Conservation (phyloP, 495 filamentous ascomycete genomes). For the Hypoxylon trugodes region DNA sequence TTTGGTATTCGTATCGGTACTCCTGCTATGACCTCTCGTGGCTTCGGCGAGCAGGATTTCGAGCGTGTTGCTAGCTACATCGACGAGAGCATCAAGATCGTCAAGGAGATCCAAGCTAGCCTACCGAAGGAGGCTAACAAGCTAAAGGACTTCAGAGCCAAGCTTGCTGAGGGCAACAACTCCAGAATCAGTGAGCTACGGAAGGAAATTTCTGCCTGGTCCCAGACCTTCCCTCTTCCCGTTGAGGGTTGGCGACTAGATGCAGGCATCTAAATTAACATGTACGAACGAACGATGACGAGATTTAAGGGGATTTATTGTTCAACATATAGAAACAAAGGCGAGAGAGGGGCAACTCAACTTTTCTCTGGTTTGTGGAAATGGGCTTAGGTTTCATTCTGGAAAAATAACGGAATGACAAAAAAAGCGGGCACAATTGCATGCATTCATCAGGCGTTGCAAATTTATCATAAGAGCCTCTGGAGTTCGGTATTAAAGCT, state of each 20-base stretch:
- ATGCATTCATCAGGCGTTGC: slow-evolving; percentile 52
- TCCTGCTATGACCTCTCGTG: slow-evolving; percentile 95
- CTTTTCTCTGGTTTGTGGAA: slow-evolving; percentile 44
- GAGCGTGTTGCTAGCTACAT: slow-evolving; percentile 90
- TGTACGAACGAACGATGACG: slow-evolving; percentile 23
- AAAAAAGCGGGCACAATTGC: slow-evolving; percentile 43
- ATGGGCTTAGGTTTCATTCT: slow-evolving; percentile 24
- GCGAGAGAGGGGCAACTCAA: slow-evolving; percentile 45
- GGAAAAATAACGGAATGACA: slow-evolving; percentile 39
- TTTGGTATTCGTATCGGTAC: slow-evolving; percentile 95
- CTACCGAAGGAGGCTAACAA: slow-evolving; percentile 98
- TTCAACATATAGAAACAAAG: slow-evolving; percentile 44
- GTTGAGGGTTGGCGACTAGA: slow-evolving; percentile 71
- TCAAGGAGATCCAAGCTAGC: slow-evolving; percentile 80
- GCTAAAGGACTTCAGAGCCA: slow-evolving; percentile 98
- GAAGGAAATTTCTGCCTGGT: slow-evolving; percentile 91
- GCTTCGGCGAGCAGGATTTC: slow-evolving; percentile 93
- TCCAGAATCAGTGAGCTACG: slow-evolving; percentile 80
- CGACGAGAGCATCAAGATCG: slow-evolving; percentile 79
- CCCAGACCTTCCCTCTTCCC: slow-evolving; percentile 89
- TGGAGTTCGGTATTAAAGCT: slow-evolving; percentile 40
- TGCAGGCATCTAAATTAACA: slow-evolving; percentile 54
- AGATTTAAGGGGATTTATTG: slow-evolving; percentile 26
- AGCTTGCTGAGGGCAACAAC: slow-evolving; percentile 80
- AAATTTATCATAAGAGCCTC: slow-evolving; percentile 44